Base-by-base conservation (phyloP, 176 grass and related monocot genomes). In the Oryza glaberrima region DNA sequence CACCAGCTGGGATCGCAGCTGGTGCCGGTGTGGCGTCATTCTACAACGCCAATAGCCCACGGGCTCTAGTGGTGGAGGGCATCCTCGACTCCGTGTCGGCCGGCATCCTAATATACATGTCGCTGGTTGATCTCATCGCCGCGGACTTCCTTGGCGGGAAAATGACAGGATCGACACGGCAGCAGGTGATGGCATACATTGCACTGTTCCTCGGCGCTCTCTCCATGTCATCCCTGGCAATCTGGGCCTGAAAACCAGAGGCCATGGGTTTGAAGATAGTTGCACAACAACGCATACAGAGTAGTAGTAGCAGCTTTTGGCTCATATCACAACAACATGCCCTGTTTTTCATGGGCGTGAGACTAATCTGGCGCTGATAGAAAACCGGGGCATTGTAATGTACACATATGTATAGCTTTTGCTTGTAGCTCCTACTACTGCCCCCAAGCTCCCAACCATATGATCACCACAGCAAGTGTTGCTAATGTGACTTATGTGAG, bases 91-190 rank as follows among this genome's bases (percentile, higher is more conserved):
- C 96, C 0, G 77, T 89, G 26, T 98, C 96, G 4, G 93, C 96
- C 0, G 96, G 96, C 52, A 98, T 98, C 28, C 90, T 98, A 63
- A 94, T 98, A 68, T 98, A 98, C 88, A 95, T 94, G 96, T 88
- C 90, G 0, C 86, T 95, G 48, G 96, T 95, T 36, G 96, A 98
- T 87, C 88, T 98, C 75, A 95, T 98, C 6, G 96, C 96, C 0
- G 89, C 91, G 0, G 96, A 98, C 73, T 94, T 98, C 88, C 60
- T 98, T 51, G 78, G 87, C 47, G 84, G 71, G 5, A 90, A 84
- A 36, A 92, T 94, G 86, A 82, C 66, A 9, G 82, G 86, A 14
- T 82, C 71, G 10, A 3, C 58, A 15, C 45, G 85, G 25, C 90
- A 94, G 49, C 93, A 92, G 79, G 78, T 91, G 12, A 83, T 73